Evolutionary conservation across 1,284 basidiomycete species (phyloP).

Genomic region (Malassezia nana): DNA sequence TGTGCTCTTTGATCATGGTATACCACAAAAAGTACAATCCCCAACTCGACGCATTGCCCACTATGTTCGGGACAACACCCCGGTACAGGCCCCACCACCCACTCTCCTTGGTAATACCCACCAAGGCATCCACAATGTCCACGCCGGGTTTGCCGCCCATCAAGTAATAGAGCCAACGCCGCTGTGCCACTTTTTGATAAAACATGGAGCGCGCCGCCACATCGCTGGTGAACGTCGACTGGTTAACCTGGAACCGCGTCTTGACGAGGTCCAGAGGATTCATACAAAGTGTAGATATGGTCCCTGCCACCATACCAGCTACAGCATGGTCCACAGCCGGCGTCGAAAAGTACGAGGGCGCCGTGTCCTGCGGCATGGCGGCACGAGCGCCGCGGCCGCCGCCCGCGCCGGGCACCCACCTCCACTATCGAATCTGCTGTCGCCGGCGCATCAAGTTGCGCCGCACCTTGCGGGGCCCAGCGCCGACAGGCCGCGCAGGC

Average conservation of each 20-base stretch:
- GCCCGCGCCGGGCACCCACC: too few relatives aligned
- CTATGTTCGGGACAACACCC: conserved; percentile 79
- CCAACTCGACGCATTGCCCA: conserved; percentile 95
- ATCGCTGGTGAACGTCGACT: conserved; percentile 1
- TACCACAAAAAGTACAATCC: conserved; percentile 98
- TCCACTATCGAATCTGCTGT: conserved; percentile 1
- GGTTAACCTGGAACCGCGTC: conserved; percentile 71
- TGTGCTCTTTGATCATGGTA: conserved; percentile 71
- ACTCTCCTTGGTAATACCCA: conserved; percentile 63
- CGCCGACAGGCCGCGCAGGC: conserved; percentile 52
- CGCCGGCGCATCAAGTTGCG: conserved; percentile 69
- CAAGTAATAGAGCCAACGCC: conserved; percentile 24
- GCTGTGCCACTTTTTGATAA: conserved; percentile 5
- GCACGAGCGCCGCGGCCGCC: background rate
- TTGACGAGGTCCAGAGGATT: conserved; percentile 95
- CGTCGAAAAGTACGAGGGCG: conserved; percentile 34
- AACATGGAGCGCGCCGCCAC: conserved; percentile 4
- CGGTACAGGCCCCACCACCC: conserved; percentile 83
- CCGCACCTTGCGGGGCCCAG: conserved; percentile 63
- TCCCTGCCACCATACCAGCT: conserved; percentile 84
- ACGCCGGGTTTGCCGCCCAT: conserved; percentile 51
- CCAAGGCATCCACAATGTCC: conserved; percentile 65
- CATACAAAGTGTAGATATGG: conserved; percentile 87
- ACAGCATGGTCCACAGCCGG: conserved; percentile 69
- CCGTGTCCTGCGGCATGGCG: background rate